Evolutionary conservation across 1,139 yeast species (phyloP).

Genomic region (Eremothecium cymbalariae): DNA sequence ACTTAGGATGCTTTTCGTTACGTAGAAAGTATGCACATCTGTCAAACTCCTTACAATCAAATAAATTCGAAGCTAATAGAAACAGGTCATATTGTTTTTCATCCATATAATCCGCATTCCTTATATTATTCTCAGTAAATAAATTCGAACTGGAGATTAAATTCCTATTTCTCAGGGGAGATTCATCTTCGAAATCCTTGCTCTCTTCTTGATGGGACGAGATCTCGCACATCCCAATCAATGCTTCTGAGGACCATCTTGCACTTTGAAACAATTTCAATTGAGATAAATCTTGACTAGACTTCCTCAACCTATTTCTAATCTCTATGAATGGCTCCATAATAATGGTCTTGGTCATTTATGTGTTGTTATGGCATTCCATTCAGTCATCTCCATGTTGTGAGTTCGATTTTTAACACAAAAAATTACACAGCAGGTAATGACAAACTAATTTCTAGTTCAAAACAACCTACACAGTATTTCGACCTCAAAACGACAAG

Average conservation of each 20-base stretch:
- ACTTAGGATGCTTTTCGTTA: constrained; percentile 46
- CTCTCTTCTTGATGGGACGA: constrained; percentile 9
- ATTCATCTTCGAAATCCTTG: constrained; percentile 14
- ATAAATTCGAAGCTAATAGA: constrained; percentile 62
- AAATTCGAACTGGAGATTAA: not conserved
- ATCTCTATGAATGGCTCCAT: constrained; percentile 20
- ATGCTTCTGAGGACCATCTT: constrained; percentile 80
- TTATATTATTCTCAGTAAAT: not conserved
- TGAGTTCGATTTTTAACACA: constrained; percentile 3
- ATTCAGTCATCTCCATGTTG: too few species aligned
- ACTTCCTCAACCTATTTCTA: constrained; percentile 33
- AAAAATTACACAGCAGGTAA: constrained; percentile 2
- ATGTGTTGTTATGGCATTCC: constrained; percentile 10
- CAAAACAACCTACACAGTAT: too few species aligned
- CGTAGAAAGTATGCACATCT: constrained; percentile 59
- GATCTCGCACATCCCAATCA: constrained; percentile 41
- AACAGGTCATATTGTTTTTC: constrained; percentile 39
- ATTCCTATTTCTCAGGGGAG: constrained; percentile 14
- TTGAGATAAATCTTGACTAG: constrained; percentile 36
- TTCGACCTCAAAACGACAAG: constrained; percentile 5
- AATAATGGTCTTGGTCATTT: constrained; percentile 4
- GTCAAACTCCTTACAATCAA: constrained; percentile 79
- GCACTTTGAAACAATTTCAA: constrained; percentile 59
- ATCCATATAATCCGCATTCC: constrained; percentile 2
- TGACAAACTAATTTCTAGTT: too few species aligned